Evolutionary conservation across 148 eudicot genomes (phyloP).

Genomic region (Cornus florida): DNA sequence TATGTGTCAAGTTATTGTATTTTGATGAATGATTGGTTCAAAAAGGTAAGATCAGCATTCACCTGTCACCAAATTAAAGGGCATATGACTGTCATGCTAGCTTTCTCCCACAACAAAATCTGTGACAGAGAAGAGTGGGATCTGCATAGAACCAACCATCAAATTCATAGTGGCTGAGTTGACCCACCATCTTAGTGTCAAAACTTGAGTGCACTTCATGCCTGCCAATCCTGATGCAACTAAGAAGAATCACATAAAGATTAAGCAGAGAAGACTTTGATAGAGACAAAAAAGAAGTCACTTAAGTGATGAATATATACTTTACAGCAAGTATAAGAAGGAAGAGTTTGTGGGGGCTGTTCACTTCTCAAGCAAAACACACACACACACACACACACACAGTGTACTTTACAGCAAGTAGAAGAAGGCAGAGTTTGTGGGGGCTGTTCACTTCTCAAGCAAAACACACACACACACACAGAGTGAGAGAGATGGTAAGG

Average conservation of each 20-base stretch:
- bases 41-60: background rate
- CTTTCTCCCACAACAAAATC: background rate
- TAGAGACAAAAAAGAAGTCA: background rate
- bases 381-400: background rate
- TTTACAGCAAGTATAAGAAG: conserved; percentile 10
- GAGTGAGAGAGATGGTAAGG: background rate
- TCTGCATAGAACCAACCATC: background rate
- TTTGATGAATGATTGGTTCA: background rate
- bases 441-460: conserved; percentile 3
- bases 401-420: background rate
- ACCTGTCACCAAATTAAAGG: background rate
- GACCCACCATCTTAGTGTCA: background rate
- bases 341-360: background rate
- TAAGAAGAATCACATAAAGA: background rate
- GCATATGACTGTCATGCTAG: background rate
- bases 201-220: background rate
- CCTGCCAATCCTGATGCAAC: background rate
- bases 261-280: background rate
- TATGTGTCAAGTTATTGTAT: background rate
- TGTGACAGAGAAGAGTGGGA: background rate
- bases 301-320: background rate
- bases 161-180: background rate
- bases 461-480: background rate
- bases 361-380: background rate
- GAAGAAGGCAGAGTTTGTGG: background rate